A percentile compares a stretch with the other conserved stretches of the same genome.
phyloP scores from a whole-genome alignment of 163 green algal genomes.

The Scenedesmus sp. region DNA sequence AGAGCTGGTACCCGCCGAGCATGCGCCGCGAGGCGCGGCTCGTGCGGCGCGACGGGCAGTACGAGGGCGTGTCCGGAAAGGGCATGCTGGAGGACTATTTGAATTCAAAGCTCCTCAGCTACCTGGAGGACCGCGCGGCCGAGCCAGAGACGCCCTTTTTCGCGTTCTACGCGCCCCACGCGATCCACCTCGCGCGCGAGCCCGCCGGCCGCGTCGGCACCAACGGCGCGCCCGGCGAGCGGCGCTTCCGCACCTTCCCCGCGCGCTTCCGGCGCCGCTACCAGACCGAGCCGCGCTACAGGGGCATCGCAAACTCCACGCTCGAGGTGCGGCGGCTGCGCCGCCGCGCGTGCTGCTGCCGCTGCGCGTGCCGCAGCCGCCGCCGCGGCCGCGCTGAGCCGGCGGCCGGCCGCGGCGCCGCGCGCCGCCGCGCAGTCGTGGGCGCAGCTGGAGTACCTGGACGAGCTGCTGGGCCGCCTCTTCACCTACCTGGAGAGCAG shows the following conservation, averaged over 20 bases:
- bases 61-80: conserved; percentile 22
- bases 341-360: too few species aligned
- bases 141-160: conserved; percentile 20
- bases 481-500: conserved; percentile 26
- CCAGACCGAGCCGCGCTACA: too few species aligned
- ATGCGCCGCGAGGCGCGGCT: too few species aligned
- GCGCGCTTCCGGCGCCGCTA: too few species aligned
- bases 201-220: conserved; percentile 8
- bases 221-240: too few species aligned
- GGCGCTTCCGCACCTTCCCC: too few species aligned
- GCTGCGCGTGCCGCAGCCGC: too few species aligned
- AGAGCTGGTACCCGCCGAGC: conserved; percentile 32
- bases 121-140: conserved; percentile 6
- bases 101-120: conserved; percentile 30
- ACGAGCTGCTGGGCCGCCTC: conserved; percentile 37
- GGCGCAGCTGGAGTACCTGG: conserved; percentile 42
- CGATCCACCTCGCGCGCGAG: conserved; percentile 20
- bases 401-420: too few species aligned
- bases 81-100: conserved; percentile 43
- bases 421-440: conserved; percentile 30
- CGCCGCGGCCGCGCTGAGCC: too few species aligned
- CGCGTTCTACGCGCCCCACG: conserved; percentile 37
- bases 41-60: conserved; percentile 6
- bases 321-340: too few species aligned
- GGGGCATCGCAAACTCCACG: too few species aligned